Evolutionary conservation across 345 rosid genomes (phyloP).

Genomic region (Eutrema yunnanense): DNA sequence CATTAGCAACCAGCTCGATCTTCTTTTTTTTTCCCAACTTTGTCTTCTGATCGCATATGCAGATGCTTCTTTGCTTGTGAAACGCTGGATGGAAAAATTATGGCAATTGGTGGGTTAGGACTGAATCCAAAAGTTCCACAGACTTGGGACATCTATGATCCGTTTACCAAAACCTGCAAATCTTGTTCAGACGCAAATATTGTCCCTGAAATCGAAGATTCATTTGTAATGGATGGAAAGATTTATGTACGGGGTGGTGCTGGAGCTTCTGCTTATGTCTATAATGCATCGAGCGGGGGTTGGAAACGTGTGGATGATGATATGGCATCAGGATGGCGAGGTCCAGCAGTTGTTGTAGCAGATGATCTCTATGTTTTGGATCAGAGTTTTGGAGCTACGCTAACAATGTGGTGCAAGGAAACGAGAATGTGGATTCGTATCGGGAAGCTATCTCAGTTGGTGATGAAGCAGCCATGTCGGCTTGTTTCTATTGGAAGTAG

Average conservation of each 20-base stretch:
- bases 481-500: slow-evolving; percentile 58
- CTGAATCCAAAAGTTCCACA: slow-evolving; percentile 36
- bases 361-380: slow-evolving; percentile 67
- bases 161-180: slow-evolving; percentile 39
- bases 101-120: slow-evolving; percentile 70
- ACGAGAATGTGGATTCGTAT: slow-evolving; percentile 55
- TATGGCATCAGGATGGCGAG: slow-evolving; percentile 70
- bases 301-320: slow-evolving; percentile 66
- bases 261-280: slow-evolving; percentile 36
- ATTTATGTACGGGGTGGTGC: slow-evolving; percentile 45
- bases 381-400: slow-evolving; percentile 63
- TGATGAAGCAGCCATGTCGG: slow-evolving; percentile 63
- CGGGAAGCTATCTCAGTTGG: slow-evolving; percentile 55
- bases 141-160: slow-evolving; percentile 69
- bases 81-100: slow-evolving; percentile 51
- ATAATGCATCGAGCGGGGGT: slow-evolving; percentile 39
- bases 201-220: slow-evolving; percentile 55
- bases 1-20: neutral
- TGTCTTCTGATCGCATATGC: slow-evolving; percentile 10
- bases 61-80: slow-evolving; percentile 81
- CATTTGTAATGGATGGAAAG: slow-evolving; percentile 60
- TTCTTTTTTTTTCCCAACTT: neutral
- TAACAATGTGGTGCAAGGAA: slow-evolving; percentile 63
- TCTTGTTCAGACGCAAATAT: slow-evolving; percentile 34
- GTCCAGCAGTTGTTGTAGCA: slow-evolving; percentile 68